Percentiles rank a stretch among this genome's conserved stretches.
These are phyloP conservation scores for Warburgia ugandensis DNA, from an alignment of 164 flowering plant species.

Conservation along the genomic window DNA sequence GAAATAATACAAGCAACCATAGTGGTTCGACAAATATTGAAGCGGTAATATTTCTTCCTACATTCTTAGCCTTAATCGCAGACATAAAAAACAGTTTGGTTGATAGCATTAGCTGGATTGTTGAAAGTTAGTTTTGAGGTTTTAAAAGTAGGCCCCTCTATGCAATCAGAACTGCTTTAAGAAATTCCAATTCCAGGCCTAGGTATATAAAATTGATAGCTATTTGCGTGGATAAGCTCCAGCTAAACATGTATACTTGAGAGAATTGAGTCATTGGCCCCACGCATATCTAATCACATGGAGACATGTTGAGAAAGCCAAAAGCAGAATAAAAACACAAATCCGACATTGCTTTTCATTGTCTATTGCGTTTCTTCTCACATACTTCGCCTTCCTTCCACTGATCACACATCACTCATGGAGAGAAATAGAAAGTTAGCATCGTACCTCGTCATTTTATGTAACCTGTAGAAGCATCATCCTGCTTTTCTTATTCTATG, in stretches of 20 bases:
- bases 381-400: background rate
- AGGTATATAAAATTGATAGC: background rate
- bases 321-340: background rate
- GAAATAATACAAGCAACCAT: too few species aligned
- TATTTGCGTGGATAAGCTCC: background rate
- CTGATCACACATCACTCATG: too few species aligned
- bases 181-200: background rate
- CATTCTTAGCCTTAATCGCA: too few species aligned
- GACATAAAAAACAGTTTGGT: too few species aligned
- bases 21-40: too few species aligned
- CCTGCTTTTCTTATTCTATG: too few species aligned
- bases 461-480: too few species aligned
- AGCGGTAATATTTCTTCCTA: too few species aligned
- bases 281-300: constrained; percentile 1
- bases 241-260: background rate
- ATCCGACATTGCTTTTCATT: constrained; percentile 2
- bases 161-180: background rate
- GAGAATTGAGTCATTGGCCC: background rate
- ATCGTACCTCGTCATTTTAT: too few species aligned
- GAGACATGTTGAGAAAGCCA: constrained; percentile 2
- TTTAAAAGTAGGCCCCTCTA: too few species aligned
- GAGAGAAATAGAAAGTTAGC: too few species aligned
- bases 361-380: background rate
- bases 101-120: background rate
- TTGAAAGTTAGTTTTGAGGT: background rate